Base-by-base conservation (phyloP, 2,329 filamentous ascomycete genomes). In the Amphichorda felina region DNA sequence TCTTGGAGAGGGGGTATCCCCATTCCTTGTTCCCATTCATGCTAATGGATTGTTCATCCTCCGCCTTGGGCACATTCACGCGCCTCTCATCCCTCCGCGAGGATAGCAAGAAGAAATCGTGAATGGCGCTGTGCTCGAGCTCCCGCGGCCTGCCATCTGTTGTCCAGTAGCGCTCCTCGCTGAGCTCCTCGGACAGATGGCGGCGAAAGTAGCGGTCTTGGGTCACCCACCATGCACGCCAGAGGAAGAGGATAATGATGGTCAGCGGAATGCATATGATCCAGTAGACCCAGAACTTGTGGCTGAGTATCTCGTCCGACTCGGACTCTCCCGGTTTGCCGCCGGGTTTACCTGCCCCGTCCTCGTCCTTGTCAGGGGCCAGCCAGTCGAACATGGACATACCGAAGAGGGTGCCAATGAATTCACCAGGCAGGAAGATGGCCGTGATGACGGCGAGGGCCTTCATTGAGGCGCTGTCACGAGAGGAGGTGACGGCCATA, bases 381-480 rank as follows among this genome's bases (percentile, higher is more conserved):
- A 59, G 49, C 58, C 60, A 64, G 44, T 66, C 57, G 41, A 66
- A 66, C 56, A 66, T 63, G 32, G 59, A 60, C 49, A 64, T 61
- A 33, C 62, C 63, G 40, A 66, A 65, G 2, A 66, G 50, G 6
- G 60, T 61, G 18, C 58, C 57, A 25, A 66, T 59, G 41, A 63
- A 66, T 38, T 66, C 62, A 31, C 62, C 63, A 0, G 62, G 63
- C 4, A 66, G 53, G 43, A 66, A 66, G n/a, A 66, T 50, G 11
- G 63, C 63, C 1, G 63, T 66, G 36, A 66, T 65, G 19, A 66
- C 60, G 2, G 63, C 63, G 1, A 66, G 48, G 2, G 62, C 62
- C 30, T 66, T 66, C 61, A 66, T 66, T 1, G 62, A 65, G 0
- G 61, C 64, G 15, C 56, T 63, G 46, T 66, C 63, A 13, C 57